Evolutionary conservation across 768 basidiomycete genomes (phyloP).

Genomic region (Pleurotus citrinopileatus): DNA sequence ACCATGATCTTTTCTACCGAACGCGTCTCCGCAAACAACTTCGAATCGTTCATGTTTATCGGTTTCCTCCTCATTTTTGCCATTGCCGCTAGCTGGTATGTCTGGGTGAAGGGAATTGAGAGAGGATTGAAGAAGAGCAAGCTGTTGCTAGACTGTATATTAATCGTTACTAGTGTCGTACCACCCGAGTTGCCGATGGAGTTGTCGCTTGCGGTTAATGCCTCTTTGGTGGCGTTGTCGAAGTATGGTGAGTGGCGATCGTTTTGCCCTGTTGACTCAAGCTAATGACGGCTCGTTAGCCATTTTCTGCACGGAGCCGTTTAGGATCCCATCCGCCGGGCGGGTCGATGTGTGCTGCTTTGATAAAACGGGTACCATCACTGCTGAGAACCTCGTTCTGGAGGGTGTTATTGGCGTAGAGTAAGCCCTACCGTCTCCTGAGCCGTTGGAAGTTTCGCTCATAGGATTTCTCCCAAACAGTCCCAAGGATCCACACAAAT

Average conservation of each 20-base stretch:
- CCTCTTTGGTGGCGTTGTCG: slow-evolving; percentile 87
- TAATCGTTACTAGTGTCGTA: slow-evolving; percentile 96
- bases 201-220: slow-evolving; percentile 92
- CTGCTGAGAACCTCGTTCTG: slow-evolving; percentile 90
- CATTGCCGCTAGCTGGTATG: slow-evolving; percentile 96
- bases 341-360: slow-evolving; percentile 98
- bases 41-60: slow-evolving; percentile 96
- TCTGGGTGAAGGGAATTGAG: slow-evolving; percentile 97
- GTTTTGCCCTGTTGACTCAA: too few species aligned
- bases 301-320: slow-evolving; percentile 98
- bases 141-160: slow-evolving; percentile 88
- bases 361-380: slow-evolving; percentile 99
- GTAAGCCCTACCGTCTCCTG: slow-evolving; percentile 44
- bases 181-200: slow-evolving; percentile 99
- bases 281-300: too few species aligned
- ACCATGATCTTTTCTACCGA: slow-evolving; percentile 99
- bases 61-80: slow-evolving; percentile 98
- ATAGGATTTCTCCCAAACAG: slow-evolving; percentile 35
- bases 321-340: slow-evolving; percentile 95
- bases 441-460: slow-evolving; percentile 7
- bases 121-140: slow-evolving; percentile 93
- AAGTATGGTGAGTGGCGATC: slow-evolving; percentile 71
- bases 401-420: slow-evolving; percentile 92
- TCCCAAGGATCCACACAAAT: slow-evolving; percentile 52
- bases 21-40: slow-evolving; percentile 92